Evolutionary conservation across 768 basidiomycete genomes (phyloP), one percentile per base, ranked within the genome.

Genomic region (Boletus tomentosulus): DNA sequence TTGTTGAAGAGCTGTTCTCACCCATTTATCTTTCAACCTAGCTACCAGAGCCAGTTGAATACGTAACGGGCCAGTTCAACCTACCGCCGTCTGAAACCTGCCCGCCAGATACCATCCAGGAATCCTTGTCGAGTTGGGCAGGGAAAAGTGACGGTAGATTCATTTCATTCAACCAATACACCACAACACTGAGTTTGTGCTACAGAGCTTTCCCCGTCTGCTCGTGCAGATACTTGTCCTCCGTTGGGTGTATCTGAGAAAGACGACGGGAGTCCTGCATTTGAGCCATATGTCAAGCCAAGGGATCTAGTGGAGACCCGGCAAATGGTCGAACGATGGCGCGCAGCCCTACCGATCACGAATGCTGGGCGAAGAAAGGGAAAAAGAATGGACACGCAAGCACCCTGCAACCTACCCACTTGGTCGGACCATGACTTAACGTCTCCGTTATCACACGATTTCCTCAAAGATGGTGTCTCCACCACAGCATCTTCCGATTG

Each of bases 21-120:
- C 46, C n/a, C 16, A 28, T 35, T 31, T 46, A 6, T 13, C 6
- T 16, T 31, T 46, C 33, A 27, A 39, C 19, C 22, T 35, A 70
- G 68, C 46, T 71, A 24, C 68, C 70, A 3, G 68, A 70, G 53
- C 68, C 68, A 39, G 62, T 70, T 33, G 57, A 57, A 47, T 72
- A 66, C 33, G 54, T 72, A 50, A 60, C 65, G 61, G 66, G 66
- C 25, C 64, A 60, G 25, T 70, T 69, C 25, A 49, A 57, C 15
- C 28, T 62, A 34, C 66, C 67, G 38, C 49, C 53, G n/a, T 61
- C 62, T 19, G 66, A 66, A 34, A 48, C 54, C 4, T 59, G 58
- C 31, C 50, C 46, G 34, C 24, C 34, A 38, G 62, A 55, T 16
- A 54, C 60, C 6, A 42, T 66, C 28, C 55, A 59, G 34, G 62